Percentiles rank a stretch among this genome's conserved stretches.
These are phyloP conservation scores for Lachancea cidri DNA, from an alignment of 805 yeast genomes.

Conservation along the genomic window DNA sequence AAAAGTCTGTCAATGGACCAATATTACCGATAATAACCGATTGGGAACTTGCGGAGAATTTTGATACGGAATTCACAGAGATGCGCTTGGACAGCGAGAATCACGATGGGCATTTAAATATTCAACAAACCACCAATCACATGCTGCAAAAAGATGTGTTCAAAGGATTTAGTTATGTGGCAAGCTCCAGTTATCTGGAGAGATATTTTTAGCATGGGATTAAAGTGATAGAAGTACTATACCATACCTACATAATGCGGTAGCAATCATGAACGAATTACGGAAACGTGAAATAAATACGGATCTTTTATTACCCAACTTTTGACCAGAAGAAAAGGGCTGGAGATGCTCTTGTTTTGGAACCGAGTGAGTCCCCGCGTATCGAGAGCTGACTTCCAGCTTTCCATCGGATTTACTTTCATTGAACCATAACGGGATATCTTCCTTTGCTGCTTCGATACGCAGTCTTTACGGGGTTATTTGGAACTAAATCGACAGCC, in stretches of 20 bases:
- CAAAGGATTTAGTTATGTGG: slow-evolving; percentile 35
- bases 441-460: too few relatives aligned
- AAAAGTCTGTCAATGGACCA: slow-evolving; percentile 55
- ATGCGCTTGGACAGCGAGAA: slow-evolving; percentile 43
- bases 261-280: too few relatives aligned
- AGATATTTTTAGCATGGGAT: slow-evolving; percentile 22
- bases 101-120: slow-evolving; percentile 14
- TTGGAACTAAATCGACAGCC: too few relatives aligned
- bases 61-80: slow-evolving; percentile 71
- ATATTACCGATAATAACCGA: slow-evolving; percentile 77
- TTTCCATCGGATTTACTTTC: too few relatives aligned
- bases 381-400: too few relatives aligned
- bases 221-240: neutral
- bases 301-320: too few relatives aligned
- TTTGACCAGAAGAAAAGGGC: too few relatives aligned
- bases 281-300: too few relatives aligned
- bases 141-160: slow-evolving; percentile 23
- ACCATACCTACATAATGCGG: neutral
- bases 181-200: slow-evolving; percentile 33
- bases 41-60: slow-evolving; percentile 80
- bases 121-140: slow-evolving; percentile 1
- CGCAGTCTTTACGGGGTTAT: too few relatives aligned
- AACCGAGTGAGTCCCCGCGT: too few relatives aligned
- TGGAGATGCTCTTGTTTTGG: too few relatives aligned
- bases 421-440: too few relatives aligned